These are phyloP conservation scores for Entomophthora muscae DNA, from an alignment of 371 early-diverging fungal species.

Conservation along the genomic window DNA sequence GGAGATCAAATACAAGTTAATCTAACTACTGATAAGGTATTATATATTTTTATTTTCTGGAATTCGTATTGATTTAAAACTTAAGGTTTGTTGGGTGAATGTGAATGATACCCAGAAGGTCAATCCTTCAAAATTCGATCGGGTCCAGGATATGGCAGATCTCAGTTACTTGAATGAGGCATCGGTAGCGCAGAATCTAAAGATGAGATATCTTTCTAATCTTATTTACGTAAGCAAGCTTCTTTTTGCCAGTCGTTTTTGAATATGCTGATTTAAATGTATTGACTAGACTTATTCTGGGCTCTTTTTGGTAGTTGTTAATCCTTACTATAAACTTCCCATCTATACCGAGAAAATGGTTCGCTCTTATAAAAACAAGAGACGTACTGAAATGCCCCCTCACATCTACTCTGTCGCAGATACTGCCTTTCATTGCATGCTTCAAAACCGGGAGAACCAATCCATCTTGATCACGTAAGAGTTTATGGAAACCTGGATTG, in stretches of 20 bases:
- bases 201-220: slow-evolving; percentile 73
- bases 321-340: slow-evolving; percentile 90
- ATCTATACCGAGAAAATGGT: slow-evolving; percentile 83
- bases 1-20: slow-evolving; percentile 48
- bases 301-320: slow-evolving; percentile 96
- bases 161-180: slow-evolving; percentile 96
- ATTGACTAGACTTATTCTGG: slow-evolving; percentile 95
- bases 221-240: slow-evolving; percentile 69
- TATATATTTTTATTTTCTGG: too few species aligned
- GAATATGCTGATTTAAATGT: not conserved
- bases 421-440: slow-evolving; percentile 88
- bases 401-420: slow-evolving; percentile 96
- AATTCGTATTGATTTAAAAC: too few species aligned
- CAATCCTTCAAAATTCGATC: slow-evolving; percentile 99
- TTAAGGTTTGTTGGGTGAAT: slow-evolving; percentile 38
- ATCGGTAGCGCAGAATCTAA: slow-evolving; percentile 92
- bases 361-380: slow-evolving; percentile 58
- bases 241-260: slow-evolving; percentile 1
- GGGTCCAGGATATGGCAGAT: slow-evolving; percentile 97
- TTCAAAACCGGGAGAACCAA: slow-evolving; percentile 87
- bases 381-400: slow-evolving; percentile 80
- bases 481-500: not conserved
- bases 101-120: slow-evolving; percentile 78
- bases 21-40: slow-evolving; percentile 48
- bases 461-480: slow-evolving; percentile 94